Evolutionary conservation across 768 basidiomycete species (phyloP), one percentile per base, ranked within the genome.

Genomic region (Royoungia palumana): DNA sequence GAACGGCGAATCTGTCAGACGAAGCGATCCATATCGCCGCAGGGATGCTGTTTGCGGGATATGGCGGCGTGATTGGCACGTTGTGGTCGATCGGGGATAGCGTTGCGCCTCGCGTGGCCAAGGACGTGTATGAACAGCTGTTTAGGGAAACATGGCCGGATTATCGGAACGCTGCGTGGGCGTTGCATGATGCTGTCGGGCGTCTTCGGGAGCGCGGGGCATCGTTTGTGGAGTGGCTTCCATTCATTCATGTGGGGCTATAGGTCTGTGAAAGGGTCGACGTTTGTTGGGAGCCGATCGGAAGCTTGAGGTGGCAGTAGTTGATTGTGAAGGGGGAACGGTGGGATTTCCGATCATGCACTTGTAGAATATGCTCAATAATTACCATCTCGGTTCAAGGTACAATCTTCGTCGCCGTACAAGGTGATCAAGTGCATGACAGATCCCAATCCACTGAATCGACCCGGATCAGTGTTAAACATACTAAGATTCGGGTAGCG

Each of bases 11-110:
- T 41, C 65, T 67, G 4, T 48, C 65, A 0, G 65, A 72, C 4
- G 73, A 75, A 49, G 66, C 63, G 0, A 51, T 77, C 6, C 74
- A 77, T 58, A 53, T 77, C 4, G 70, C 77, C 0, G 72, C 69
- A 2, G 73, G 69, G 7, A 70, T 77, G 69, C 49, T 71, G 19
- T 48, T 64, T n/a, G 57, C 58, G 0, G 69, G 68, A 0, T 69
- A 59, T 43, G 36, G 39, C n/a, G 57, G 64, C 8, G 72, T 70
- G 2, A 60, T 77, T 19, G 75, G 61, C 5, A 77, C 76, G 17
- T 65, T 77, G 71, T 76, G 75, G 75, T 66, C 65, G 10, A 70
- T 74, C 35, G 51, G 50, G 14, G 75, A 77, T 48, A 49, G 53
- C 0, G 64, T 70, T 47, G 75, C 67, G 2, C 68, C 71, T 8